phyloP scores from a whole-genome alignment of 352 stramenopile species.

The Pythium chondricola region DNA sequence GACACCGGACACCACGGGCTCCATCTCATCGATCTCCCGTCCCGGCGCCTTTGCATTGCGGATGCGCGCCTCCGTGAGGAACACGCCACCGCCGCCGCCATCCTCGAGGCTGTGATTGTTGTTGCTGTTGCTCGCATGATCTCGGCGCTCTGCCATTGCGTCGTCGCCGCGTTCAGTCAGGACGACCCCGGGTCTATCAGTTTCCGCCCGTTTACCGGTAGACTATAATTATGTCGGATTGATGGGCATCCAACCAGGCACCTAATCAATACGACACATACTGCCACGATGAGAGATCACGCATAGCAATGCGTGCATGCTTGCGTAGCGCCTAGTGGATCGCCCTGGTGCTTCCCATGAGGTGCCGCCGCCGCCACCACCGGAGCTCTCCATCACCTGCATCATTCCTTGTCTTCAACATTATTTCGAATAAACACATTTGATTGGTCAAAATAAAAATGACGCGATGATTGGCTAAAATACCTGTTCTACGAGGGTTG shows the following conservation, averaged over 20 bases:
- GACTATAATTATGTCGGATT: too few species aligned
- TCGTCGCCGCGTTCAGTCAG: too few species aligned
- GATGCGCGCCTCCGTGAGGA: conserved; percentile 72
- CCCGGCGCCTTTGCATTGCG: conserved; percentile 43
- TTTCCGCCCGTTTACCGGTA: too few species aligned
- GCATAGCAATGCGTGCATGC: too few species aligned
- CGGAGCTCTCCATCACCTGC: not conserved
- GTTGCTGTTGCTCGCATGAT: conserved; percentile 17
- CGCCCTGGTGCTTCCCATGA: too few species aligned
- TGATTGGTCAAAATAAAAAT: conserved; percentile 9
- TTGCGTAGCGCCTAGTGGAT: too few species aligned
- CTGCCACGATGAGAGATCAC: too few species aligned
- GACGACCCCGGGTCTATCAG: too few species aligned
- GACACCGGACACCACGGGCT: conserved; percentile 72
- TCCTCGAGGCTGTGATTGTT: conserved; percentile 37
- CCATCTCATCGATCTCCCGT: conserved; percentile 63
- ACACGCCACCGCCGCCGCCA: conserved; percentile 38
- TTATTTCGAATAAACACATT: not conserved
- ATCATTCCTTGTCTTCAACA: conserved; percentile 5
- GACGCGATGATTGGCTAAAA: conserved; percentile 3
- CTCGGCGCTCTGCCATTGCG: too few species aligned
- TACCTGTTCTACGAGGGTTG: conserved; percentile 15
- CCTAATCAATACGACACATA: too few species aligned
- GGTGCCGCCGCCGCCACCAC: too few species aligned
- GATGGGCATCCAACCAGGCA: too few species aligned